Base-by-base conservation (phyloP, 768 basidiomycete genomes). In the Leccinum disarticulatum region DNA sequence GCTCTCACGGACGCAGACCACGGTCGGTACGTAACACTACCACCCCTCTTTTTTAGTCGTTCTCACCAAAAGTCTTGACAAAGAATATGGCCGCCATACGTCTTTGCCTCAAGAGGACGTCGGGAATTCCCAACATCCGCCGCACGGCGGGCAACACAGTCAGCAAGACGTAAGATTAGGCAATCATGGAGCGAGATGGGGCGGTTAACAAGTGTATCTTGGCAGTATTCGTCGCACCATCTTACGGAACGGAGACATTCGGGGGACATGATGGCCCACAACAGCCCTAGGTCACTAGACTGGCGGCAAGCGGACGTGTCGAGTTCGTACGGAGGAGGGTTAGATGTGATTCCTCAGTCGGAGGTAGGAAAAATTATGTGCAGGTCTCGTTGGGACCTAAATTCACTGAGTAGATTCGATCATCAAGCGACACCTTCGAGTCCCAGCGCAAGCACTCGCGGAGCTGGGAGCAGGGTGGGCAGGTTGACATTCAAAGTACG, bases 391-490 rank as follows among this genome's bases (percentile, higher is more conserved):
- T 57, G 68, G 43, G 58, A 63, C 64, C 69, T 69, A 52, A 75
- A 65, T 69, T 69, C 66, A 74, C 74, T 63, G 66, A 61, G 65
- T 66, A 73, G 72, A 70, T 73, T 57, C 74, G 73, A 61, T 74
- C 67, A 68, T 75, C 72, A 75, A 73, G 73, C 73, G 69, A 71
- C 73, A 72, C 66, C 65, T 73, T 65, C 73, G 72, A 69, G 74
- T 69, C 73, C 57, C 77, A 69, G 66, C 77, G 86, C 73, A 87
- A 87, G 68, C 85, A 87, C 73, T 76, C 80, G 65, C 79, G 86
- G 66, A 81, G 76, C 59, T 88, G 86, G 86, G 86, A 87, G 61
- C 83, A 80, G 66, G 74, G 72, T 64, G 74, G 73, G 36, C 73
- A 66, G 47, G 68, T 75, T 73, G 70, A 73, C 38, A 66, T 73